Percentiles rank a stretch among this genome's conserved stretches.
phyloP scores from a whole-genome alignment of 805 yeast species.

The Vanderwaltozyma yarrowii region DNA sequence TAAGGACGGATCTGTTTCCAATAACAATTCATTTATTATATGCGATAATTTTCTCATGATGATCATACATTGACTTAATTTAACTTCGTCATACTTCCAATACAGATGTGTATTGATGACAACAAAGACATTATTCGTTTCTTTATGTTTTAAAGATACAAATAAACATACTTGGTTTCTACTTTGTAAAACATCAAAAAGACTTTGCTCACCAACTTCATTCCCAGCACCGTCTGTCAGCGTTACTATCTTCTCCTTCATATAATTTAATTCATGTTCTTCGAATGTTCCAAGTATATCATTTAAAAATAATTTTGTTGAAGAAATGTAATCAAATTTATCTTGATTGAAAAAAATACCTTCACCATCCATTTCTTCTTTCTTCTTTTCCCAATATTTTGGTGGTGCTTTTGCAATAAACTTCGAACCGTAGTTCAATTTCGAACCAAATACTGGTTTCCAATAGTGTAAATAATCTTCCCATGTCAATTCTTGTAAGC shows the following conservation, averaged over 20 bases:
- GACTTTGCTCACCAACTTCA: slow-evolving; percentile 15
- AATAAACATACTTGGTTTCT: slow-evolving; percentile 51
- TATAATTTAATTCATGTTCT: slow-evolving; percentile 19
- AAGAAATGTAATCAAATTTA: slow-evolving; percentile 35
- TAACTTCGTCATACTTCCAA: slow-evolving; percentile 50
- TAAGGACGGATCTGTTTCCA: slow-evolving; percentile 13
- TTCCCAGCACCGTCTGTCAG: slow-evolving; percentile 27
- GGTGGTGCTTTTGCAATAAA: slow-evolving; percentile 44
- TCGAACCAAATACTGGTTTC: slow-evolving; percentile 25
- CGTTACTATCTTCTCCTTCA: slow-evolving; percentile 13
- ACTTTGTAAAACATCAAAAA: slow-evolving; percentile 29
- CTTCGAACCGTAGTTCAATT: slow-evolving; percentile 35
- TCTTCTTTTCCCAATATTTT: slow-evolving; percentile 39
- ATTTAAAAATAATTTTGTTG: slow-evolving; percentile 28
- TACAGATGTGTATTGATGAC: slow-evolving; percentile 53
- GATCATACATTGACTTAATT: slow-evolving; percentile 42
- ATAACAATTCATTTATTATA: slow-evolving; percentile 17
- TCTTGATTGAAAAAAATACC: slow-evolving; percentile 41
- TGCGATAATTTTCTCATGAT: slow-evolving; percentile 28
- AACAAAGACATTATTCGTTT: slow-evolving; percentile 32
- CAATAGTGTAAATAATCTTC: slow-evolving; percentile 33
- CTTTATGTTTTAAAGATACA: slow-evolving; percentile 37
- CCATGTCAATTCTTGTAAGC: slow-evolving; percentile 45
- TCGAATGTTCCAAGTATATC: slow-evolving; percentile 24
- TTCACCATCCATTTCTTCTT: slow-evolving; percentile 49